Base-by-base conservation (phyloP, 2,329 filamentous ascomycete genomes). In the Xylaria sp. region DNA sequence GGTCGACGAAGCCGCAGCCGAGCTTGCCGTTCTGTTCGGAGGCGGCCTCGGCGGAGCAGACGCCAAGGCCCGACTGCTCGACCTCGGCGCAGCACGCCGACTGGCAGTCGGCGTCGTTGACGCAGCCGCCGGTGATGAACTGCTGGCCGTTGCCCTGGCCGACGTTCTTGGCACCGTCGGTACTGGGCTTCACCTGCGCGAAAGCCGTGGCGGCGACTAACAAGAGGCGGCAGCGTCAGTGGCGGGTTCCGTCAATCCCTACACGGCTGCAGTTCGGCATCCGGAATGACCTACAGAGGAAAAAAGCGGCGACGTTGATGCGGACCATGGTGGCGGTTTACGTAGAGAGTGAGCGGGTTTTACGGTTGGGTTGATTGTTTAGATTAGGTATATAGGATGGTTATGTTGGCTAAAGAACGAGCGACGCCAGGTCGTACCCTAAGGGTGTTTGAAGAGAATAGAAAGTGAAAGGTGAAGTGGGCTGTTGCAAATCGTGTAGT, bases 121-220 rank as follows among this genome's bases (percentile, higher is more conserved):
- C 61, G 48, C 71, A 74, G 17, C 72, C 71, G 29, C 70, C 71
- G 13, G 71, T 74, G n/a, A 67, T 74, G 64, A 74, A 73, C 52
- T 74, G 71, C 29, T 59, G 47, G 2, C 61, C 66, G 7, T 71
- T 60, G n/a, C 63, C 71, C 44, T 66, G 61, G 34, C 71, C 71
- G 38, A 73, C 71, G 46, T 71, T 65, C 44, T 66, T 66, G 34
- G 71, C 69, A 21, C 71, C 71, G 6, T 70, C 65, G 29, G 62
- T 52, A 59, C 72, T 72, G 24, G 70, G 70, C 13, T 63, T 71
- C 39, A 72, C 51, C 47, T 62, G 56, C n/a, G 70, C 70, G 11
- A 69, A 50, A 38, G 60, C 65, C 20, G 66, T 48, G 48, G 66
- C 48, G 37, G 64, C 65, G 55, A 72, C 71, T 73, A 21, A 9